phyloP scores from a whole-genome alignment of 768 basidiomycete genomes.

The Boletus rubescentipes region DNA sequence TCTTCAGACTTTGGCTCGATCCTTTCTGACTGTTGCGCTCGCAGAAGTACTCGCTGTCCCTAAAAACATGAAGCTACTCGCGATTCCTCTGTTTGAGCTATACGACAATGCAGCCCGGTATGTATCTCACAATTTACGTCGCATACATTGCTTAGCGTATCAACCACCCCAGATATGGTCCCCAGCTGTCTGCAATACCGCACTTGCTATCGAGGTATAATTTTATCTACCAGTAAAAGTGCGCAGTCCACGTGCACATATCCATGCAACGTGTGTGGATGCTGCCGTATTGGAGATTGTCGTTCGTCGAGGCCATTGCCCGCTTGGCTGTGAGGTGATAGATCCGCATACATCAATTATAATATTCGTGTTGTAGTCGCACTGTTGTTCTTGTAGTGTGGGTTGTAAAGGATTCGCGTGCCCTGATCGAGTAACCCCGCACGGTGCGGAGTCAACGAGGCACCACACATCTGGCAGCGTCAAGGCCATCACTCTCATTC shows the following conservation, averaged over 20 bases:
- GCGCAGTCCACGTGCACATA: background rate
- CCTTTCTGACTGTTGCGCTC: background rate
- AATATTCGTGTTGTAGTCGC: constrained; percentile 9
- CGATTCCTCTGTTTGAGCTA: constrained; percentile 93
- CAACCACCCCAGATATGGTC: constrained; percentile 63
- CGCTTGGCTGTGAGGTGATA: background rate
- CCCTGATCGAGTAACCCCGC: constrained; percentile 20
- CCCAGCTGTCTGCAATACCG: constrained; percentile 91
- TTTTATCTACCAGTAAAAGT: constrained; percentile 68
- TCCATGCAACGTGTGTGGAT: background rate
- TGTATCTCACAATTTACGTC: constrained; percentile 9
- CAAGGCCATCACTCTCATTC: background rate
- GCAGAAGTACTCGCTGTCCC: constrained; percentile 95
- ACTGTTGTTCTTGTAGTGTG: background rate
- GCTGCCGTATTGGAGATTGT: background rate
- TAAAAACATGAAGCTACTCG: constrained; percentile 98
- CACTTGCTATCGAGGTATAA: constrained; percentile 86
- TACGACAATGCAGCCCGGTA: constrained; percentile 95
- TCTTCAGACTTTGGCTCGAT: constrained; percentile 7
- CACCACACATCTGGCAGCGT: constrained; percentile 1
- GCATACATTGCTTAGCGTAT: background rate
- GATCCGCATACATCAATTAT: constrained; percentile 1
- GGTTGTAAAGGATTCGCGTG: background rate
- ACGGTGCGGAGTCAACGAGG: constrained; percentile 25
- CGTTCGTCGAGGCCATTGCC: background rate